Evolutionary conservation across 2,329 filamentous ascomycete genomes (phyloP).

Genomic region (Fusarium sp.): DNA sequence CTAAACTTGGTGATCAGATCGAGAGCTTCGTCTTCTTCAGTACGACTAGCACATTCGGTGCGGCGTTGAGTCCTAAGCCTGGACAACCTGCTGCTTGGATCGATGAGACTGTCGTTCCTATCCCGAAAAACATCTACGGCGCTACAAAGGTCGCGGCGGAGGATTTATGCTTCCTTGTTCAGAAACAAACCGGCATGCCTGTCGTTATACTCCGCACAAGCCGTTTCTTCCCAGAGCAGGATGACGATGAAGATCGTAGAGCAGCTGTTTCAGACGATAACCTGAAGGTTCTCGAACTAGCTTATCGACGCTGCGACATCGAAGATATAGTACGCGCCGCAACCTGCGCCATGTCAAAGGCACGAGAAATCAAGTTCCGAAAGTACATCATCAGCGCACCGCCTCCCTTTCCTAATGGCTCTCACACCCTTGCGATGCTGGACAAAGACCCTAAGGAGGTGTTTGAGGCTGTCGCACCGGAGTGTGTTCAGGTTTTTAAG

Average conservation of each 20-base stretch:
- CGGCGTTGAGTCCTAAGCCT: slow-evolving; percentile 53
- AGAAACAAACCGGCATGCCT: slow-evolving; percentile 55
- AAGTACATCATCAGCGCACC: slow-evolving; percentile 60
- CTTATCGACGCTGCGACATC: slow-evolving; percentile 60
- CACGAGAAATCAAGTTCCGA: slow-evolving; percentile 51
- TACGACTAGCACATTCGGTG: slow-evolving; percentile 61
- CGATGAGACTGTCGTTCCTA: slow-evolving; percentile 55
- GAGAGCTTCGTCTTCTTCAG: slow-evolving; percentile 60
- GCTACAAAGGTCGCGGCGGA: slow-evolving; percentile 63
- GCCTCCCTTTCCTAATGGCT: slow-evolving; percentile 53
- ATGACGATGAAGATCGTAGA: slow-evolving; percentile 59
- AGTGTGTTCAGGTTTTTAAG: slow-evolving; percentile 49
- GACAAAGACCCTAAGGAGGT: slow-evolving; percentile 51
- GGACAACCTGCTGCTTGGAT: slow-evolving; percentile 59
- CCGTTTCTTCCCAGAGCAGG: slow-evolving; percentile 63
- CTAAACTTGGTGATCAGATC: slow-evolving; percentile 42
- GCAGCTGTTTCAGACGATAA: slow-evolving; percentile 56
- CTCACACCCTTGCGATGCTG: slow-evolving; percentile 50
- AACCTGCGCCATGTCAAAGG: slow-evolving; percentile 54
- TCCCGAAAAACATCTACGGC: slow-evolving; percentile 64
- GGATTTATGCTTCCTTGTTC: slow-evolving; percentile 59
- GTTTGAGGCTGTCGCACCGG: slow-evolving; percentile 47
- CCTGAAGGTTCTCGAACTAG: slow-evolving; percentile 62
- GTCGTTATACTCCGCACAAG: slow-evolving; percentile 60
- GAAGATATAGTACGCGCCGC: slow-evolving; percentile 59